Percentiles rank a stretch among this genome's conserved stretches.
These are phyloP conservation scores for Erythrophleum ivorense DNA, from an alignment of 331 rosid genomes.

Conservation along the genomic window DNA sequence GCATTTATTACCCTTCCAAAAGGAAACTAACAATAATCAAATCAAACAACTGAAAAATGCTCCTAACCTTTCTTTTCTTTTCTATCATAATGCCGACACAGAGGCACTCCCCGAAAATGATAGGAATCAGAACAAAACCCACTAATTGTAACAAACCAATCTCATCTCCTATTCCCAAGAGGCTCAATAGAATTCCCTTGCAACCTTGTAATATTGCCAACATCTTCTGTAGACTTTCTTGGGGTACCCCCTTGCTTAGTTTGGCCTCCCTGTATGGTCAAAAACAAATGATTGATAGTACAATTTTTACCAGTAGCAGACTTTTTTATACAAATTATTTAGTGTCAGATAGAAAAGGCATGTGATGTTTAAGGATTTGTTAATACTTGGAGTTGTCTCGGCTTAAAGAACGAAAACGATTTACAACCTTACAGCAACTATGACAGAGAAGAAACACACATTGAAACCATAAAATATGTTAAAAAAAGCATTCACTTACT, in stretches of 20 bases:
- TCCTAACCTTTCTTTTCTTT: neutral
- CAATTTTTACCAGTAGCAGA: neutral
- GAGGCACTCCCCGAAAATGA: neutral
- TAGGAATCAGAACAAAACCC: neutral
- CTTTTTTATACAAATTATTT: neutral
- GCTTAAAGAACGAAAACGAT: neutral
- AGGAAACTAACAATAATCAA: neutral
- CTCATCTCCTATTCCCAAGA: constrained; percentile 37
- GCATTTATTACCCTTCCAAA: constrained; percentile 28
- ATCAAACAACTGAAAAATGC: constrained; percentile 25
- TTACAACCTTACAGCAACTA: constrained; percentile 6
- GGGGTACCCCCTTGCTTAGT: constrained; percentile 52
- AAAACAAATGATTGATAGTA: constrained; percentile 12
- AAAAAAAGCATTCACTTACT: constrained; percentile 47
- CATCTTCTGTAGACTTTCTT: constrained; percentile 55
- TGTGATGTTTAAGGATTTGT: neutral
- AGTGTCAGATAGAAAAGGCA: neutral
- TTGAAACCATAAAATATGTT: neutral
- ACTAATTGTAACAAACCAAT: constrained; percentile 22
- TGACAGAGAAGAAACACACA: constrained; percentile 25
- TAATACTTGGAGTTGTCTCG: constrained; percentile 3
- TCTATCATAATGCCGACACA: constrained; percentile 12
- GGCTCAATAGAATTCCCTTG: constrained; percentile 44
- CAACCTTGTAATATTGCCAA: constrained; percentile 43
- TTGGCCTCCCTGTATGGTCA: constrained; percentile 58